Evolutionary conservation across 371 early-diverging fungal species (phyloP).

Genomic region (Conidiobolus incongruus): DNA sequence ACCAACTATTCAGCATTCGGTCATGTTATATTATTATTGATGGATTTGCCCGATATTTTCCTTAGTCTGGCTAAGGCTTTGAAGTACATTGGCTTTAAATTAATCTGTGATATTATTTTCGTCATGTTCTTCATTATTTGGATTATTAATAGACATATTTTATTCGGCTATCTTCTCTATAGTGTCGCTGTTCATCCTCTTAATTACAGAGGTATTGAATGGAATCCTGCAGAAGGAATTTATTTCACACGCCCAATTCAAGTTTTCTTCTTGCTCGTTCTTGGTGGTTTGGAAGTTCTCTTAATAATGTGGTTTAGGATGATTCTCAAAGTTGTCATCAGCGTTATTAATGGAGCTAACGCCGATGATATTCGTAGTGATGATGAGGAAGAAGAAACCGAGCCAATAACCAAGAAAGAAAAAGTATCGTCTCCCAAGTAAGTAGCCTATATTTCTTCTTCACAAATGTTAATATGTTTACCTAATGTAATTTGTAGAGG

Average conservation of each 20-base stretch:
- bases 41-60: constrained; percentile 66
- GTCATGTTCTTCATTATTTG: constrained; percentile 51
- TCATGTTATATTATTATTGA: constrained; percentile 45
- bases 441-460: too few relatives aligned
- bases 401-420: too few relatives aligned
- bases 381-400: constrained; percentile 2
- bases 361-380: not conserved
- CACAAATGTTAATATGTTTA: too few relatives aligned
- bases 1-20: constrained; percentile 60
- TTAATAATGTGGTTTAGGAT: constrained; percentile 56
- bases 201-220: constrained; percentile 19
- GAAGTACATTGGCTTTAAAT: constrained; percentile 35
- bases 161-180: constrained; percentile 29
- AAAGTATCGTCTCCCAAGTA: too few relatives aligned
- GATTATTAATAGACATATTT: constrained; percentile 46
- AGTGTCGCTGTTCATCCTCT: constrained; percentile 22
- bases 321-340: constrained; percentile 25
- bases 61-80: constrained; percentile 54
- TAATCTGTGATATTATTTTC: constrained; percentile 42
- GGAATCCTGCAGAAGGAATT: constrained; percentile 37
- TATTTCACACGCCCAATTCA: constrained; percentile 26
- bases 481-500: too few relatives aligned
- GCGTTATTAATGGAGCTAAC: not conserved
- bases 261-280: constrained; percentile 24
- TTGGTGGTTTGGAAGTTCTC: constrained; percentile 31